These are phyloP conservation scores for Naganishia kalamii DNA, from an alignment of 768 basidiomycete species.

Conservation along the genomic window DNA sequence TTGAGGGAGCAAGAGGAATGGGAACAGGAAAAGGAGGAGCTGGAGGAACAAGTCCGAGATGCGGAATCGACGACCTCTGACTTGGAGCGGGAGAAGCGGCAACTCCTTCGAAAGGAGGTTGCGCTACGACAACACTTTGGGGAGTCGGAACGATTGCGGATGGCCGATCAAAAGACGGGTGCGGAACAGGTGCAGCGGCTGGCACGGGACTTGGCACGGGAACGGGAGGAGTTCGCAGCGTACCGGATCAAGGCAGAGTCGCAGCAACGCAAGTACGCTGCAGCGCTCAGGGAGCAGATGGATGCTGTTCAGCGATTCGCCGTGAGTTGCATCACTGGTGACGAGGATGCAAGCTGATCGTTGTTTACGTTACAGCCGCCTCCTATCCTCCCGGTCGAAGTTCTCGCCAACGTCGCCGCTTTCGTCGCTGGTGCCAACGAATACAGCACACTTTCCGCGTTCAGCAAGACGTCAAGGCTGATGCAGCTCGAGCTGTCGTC, in stretches of 20 bases:
- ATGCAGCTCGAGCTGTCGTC: too few relatives aligned
- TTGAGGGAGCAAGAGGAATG: neutral
- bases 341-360: neutral
- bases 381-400: neutral
- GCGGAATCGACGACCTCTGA: constrained; percentile 50
- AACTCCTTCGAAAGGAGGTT: neutral
- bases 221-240: too few relatives aligned
- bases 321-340: constrained; percentile 47
- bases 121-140: neutral
- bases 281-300: too few relatives aligned
- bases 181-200: too few relatives aligned
- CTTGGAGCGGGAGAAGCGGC: neutral
- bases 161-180: too few relatives aligned
- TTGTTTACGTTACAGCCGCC: neutral
- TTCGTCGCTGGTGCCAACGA: neutral
- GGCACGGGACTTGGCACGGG: too few relatives aligned
- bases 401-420: neutral
- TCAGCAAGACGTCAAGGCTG: too few relatives aligned
- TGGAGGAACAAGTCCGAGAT: constrained; percentile 34
- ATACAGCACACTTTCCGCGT: neutral
- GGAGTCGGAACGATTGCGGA: neutral
- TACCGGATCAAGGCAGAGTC: too few relatives aligned
- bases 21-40: constrained; percentile 29
- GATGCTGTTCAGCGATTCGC: constrained; percentile 33
- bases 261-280: too few relatives aligned